Conservation (phyloP, 495 filamentous ascomycete genomes). For the Penicillium goetzii region DNA sequence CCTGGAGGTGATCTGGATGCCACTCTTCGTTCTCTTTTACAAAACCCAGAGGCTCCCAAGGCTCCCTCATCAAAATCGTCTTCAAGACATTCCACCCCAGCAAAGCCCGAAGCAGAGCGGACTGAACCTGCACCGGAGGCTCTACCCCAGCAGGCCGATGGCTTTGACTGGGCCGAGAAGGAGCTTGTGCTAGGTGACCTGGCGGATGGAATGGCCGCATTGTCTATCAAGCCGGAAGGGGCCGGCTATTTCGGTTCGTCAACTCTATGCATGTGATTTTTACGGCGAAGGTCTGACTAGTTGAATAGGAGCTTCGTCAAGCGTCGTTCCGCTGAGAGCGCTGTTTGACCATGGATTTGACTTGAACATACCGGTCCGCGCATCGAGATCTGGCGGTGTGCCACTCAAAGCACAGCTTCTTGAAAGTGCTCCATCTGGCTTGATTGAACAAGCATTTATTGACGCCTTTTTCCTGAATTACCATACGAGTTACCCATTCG, state of each 20-base stretch:
- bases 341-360: slow-evolving; percentile 53
- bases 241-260: slow-evolving; percentile 53
- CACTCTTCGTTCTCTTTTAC: slow-evolving; percentile 47
- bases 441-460: slow-evolving; percentile 52
- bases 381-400: slow-evolving; percentile 38
- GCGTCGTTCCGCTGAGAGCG: slow-evolving; percentile 50
- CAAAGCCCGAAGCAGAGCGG: slow-evolving; percentile 42
- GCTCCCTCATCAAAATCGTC: slow-evolving; percentile 44
- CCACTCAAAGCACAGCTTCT: slow-evolving; percentile 48
- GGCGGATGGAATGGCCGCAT: slow-evolving; percentile 57
- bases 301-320: slow-evolving; percentile 45
- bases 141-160: slow-evolving; percentile 53
- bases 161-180: slow-evolving; percentile 57
- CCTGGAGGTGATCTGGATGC: slow-evolving; percentile 53
- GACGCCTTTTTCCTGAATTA: slow-evolving; percentile 58
- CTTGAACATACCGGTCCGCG: slow-evolving; percentile 45
- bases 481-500: slow-evolving; percentile 57
- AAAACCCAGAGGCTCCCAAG: slow-evolving; percentile 44
- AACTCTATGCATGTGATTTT: neutral
- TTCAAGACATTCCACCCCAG: slow-evolving; percentile 45
- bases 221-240: slow-evolving; percentile 54
- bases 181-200: slow-evolving; percentile 49
- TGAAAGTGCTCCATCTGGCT: slow-evolving; percentile 46
- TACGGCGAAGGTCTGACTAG: slow-evolving; percentile 18
- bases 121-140: slow-evolving; percentile 48